Conservation (phyloP, 2,329 filamentous ascomycete genomes). For the Aspergillus amoenus region DNA sequence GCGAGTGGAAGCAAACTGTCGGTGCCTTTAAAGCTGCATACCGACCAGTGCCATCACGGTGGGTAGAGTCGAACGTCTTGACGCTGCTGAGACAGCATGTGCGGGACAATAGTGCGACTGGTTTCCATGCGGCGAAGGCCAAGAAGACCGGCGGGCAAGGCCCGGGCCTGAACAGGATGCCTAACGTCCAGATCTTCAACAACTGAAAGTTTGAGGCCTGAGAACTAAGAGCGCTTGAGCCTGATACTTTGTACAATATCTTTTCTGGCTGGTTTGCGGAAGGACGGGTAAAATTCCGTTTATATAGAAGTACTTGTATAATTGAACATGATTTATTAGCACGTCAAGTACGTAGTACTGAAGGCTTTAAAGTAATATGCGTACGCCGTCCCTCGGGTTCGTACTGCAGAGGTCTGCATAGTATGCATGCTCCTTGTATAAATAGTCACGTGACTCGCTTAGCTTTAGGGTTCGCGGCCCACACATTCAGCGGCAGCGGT, state of each 20-base stretch:
- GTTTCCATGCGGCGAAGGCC: conserved; percentile 40
- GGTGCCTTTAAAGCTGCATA: conserved; percentile 94
- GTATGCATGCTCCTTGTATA: background rate
- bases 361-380: no score
- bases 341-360: no score
- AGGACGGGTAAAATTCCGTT: no score
- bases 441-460: conserved; percentile 36
- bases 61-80: conserved; percentile 81
- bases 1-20: conserved; percentile 96
- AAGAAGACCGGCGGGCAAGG: conserved; percentile 37
- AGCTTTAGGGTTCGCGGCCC: conserved; percentile 24
- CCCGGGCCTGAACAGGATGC: conserved; percentile 50
- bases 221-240: background rate
- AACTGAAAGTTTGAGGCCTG: conserved; percentile 10
- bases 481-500: conserved; percentile 22
- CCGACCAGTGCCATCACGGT: conserved; percentile 80
- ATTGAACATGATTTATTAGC: background rate
- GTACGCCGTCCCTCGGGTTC: no score
- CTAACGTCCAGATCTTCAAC: conserved; percentile 45
- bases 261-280: background rate
- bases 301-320: background rate
- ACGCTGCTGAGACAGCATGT: conserved; percentile 78
- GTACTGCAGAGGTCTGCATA: no score
- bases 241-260: conserved; percentile 10
- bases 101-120: conserved; percentile 60